Evolutionary conservation across 768 basidiomycete genomes (phyloP).

Genomic region (Russula virescens): DNA sequence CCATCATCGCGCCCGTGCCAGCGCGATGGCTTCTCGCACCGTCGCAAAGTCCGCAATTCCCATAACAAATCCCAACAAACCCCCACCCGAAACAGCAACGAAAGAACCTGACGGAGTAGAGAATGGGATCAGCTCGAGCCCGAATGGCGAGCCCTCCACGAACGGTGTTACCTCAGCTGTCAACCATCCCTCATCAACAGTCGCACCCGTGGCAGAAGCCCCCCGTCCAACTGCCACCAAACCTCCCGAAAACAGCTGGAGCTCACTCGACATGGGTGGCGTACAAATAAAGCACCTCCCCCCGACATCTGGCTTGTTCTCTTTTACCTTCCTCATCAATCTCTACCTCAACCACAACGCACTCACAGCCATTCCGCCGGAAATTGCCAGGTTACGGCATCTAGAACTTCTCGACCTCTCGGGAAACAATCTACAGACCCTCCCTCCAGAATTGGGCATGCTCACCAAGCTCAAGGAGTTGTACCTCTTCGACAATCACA

Average conservation of each 20-base stretch:
- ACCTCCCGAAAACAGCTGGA: constrained; percentile 78
- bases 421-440: constrained; percentile 68
- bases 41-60: constrained; percentile 83
- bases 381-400: constrained; percentile 78
- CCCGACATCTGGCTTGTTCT: constrained; percentile 63
- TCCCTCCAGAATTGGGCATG: constrained; percentile 89
- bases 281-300: constrained; percentile 90
- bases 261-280: constrained; percentile 92
- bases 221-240: constrained; percentile 58
- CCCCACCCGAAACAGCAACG: constrained; percentile 38
- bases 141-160: constrained; percentile 34
- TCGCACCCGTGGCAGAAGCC: constrained; percentile 63
- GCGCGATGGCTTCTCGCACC: constrained; percentile 86
- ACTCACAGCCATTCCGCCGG: constrained; percentile 68
- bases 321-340: constrained; percentile 88
- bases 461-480: constrained; percentile 85
- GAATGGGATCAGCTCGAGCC: constrained; percentile 22
- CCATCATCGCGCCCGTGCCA: constrained; percentile 93
- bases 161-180: constrained; percentile 32
- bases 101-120: constrained; percentile 28
- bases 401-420: constrained; percentile 89
- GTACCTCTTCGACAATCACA: constrained; percentile 91
- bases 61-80: constrained; percentile 83
- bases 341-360: constrained; percentile 97
- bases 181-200: constrained; percentile 71